Evolutionary conservation across 78 protist species (phyloP).

Genomic region (Creolimax fragrantissima): DNA sequence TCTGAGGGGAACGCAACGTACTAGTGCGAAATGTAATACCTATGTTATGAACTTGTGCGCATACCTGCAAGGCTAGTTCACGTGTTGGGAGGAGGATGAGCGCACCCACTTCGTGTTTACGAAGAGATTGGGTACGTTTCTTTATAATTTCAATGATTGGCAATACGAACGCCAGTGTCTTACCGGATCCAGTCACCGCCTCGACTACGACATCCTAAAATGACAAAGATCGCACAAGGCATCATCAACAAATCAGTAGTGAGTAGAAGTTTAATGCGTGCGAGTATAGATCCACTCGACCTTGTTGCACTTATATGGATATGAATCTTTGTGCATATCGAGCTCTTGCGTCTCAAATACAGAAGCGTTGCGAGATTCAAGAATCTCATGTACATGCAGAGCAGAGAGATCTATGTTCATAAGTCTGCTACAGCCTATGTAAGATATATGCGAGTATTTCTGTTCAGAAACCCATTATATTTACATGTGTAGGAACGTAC

Average conservation of each 20-base stretch:
- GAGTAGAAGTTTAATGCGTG: not conserved
- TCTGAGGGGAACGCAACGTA: too few relatives aligned
- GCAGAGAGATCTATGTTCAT: too few relatives aligned
- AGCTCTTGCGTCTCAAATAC: not conserved
- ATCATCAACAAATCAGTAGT: too few relatives aligned
- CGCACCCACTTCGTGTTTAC: conserved; percentile 53
- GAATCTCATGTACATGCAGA: too few relatives aligned
- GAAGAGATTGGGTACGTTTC: conserved; percentile 27
- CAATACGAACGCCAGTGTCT: conserved; percentile 89
- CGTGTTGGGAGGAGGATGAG: conserved; percentile 79
- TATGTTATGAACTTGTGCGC: too few relatives aligned
- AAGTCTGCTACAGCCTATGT: too few relatives aligned
- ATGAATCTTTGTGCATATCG: not conserved
- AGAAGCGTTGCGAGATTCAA: not conserved
- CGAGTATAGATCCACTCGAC: not conserved
- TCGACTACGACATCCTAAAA: conserved; percentile 46
- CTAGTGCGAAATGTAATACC: too few relatives aligned
- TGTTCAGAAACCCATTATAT: too few relatives aligned
- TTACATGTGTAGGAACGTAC: too few relatives aligned
- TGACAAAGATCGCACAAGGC: not conserved
- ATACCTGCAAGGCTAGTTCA: conserved; percentile 89
- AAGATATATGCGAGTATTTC: too few relatives aligned
- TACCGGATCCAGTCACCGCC: conserved; percentile 80
- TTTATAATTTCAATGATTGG: conserved; percentile 85
- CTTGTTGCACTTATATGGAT: not conserved